A percentile compares a stretch with the other conserved stretches of the same genome.
Evolutionary conservation across 225 moss, liverwort and hornwort species (phyloP).

Genomic region (Polytrichum commune): DNA sequence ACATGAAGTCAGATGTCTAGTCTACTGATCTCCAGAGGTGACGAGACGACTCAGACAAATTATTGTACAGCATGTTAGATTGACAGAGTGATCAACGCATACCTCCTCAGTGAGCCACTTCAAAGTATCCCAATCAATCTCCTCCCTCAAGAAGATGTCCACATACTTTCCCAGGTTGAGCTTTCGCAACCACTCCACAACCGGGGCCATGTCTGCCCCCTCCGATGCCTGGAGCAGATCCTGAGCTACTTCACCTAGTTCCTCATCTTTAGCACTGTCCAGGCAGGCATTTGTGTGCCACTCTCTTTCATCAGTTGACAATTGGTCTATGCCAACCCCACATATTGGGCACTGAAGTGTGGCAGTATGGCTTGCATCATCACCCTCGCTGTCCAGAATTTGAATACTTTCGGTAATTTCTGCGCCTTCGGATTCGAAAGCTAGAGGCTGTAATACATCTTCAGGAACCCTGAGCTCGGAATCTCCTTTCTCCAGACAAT

Average conservation of each 20-base stretch:
- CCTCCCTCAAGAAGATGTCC: constrained; percentile 69
- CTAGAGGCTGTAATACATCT: neutral
- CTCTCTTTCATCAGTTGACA: constrained; percentile 56
- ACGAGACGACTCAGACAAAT: too few relatives aligned
- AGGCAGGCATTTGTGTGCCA: constrained; percentile 76
- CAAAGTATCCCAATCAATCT: constrained; percentile 96
- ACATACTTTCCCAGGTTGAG: constrained; percentile 71
- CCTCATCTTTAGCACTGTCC: constrained; percentile 41
- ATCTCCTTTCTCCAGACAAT: constrained; percentile 52
- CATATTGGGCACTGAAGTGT: constrained; percentile 67
- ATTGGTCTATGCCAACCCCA: constrained; percentile 49
- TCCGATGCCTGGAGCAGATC: constrained; percentile 28
- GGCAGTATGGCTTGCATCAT: neutral
- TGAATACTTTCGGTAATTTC: constrained; percentile 12
- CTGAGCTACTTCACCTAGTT: constrained; percentile 23
- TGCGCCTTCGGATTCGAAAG: constrained; percentile 22
- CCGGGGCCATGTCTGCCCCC: constrained; percentile 36
- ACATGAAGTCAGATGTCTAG: too few relatives aligned
- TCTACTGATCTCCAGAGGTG: too few relatives aligned
- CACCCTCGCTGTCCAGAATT: constrained; percentile 6
- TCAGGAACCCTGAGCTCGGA: constrained; percentile 23
- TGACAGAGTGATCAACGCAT: constrained; percentile 4
- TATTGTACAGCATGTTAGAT: too few relatives aligned
- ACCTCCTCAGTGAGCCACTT: constrained; percentile 97
- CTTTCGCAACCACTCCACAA: constrained; percentile 65